Evolutionary conservation across 1,139 yeast genomes (phyloP).

Genomic region (Debaryomyces coudertii): DNA sequence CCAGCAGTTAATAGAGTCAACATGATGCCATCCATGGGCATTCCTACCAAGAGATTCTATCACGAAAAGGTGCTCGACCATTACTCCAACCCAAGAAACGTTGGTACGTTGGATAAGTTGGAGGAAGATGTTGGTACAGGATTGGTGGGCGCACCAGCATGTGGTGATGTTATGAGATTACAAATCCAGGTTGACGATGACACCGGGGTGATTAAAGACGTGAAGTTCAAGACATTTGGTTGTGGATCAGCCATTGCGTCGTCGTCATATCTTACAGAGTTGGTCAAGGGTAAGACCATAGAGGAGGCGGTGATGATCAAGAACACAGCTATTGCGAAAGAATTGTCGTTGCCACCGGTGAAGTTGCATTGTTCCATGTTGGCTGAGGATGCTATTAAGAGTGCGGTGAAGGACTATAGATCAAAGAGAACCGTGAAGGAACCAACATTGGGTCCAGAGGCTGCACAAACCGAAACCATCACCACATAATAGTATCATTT

Average conservation of each 20-base stretch:
- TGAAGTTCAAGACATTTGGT: slow-evolving; percentile 96
- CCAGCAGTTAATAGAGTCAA: slow-evolving; percentile 13
- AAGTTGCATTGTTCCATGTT: slow-evolving; percentile 97
- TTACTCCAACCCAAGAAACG: slow-evolving; percentile 95
- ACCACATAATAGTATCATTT: slow-evolving; percentile 14
- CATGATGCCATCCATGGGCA: slow-evolving; percentile 12
- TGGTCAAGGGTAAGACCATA: slow-evolving; percentile 91
- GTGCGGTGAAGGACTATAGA: slow-evolving; percentile 93
- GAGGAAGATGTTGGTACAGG: slow-evolving; percentile 92
- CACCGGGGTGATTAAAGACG: slow-evolving; percentile 90
- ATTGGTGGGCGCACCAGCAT: slow-evolving; percentile 97
- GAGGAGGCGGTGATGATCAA: slow-evolving; percentile 93
- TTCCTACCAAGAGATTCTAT: slow-evolving; percentile 39
- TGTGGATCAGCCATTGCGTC: slow-evolving; percentile 98
- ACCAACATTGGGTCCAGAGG: slow-evolving; percentile 58
- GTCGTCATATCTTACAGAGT: slow-evolving; percentile 90
- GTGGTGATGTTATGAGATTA: slow-evolving; percentile 98
- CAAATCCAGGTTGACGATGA: slow-evolving; percentile 92
- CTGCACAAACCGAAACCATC: slow-evolving; percentile 23
- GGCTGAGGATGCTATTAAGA: slow-evolving; percentile 97
- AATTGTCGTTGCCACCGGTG: slow-evolving; percentile 93
- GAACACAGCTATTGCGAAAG: slow-evolving; percentile 91
- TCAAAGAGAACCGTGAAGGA: slow-evolving; percentile 58
- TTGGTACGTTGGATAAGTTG: slow-evolving; percentile 85
- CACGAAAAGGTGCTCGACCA: slow-evolving; percentile 88